Base-by-base conservation (phyloP, 2,329 filamentous ascomycete species). In the Clonostachys rhizophaga region DNA sequence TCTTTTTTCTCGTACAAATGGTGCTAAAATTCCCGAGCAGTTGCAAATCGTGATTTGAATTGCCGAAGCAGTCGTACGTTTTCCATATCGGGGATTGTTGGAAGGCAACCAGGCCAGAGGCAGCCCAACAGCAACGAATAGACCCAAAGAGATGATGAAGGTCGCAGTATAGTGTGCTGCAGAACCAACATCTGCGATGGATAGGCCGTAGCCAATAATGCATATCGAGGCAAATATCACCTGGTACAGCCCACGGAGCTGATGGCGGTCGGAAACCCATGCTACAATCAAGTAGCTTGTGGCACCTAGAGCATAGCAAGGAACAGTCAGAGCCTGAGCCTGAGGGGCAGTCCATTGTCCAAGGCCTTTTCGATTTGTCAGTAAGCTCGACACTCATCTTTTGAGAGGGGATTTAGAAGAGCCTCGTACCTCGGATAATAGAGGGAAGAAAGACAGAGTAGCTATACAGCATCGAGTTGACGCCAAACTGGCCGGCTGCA, bases 361-460 rank as follows among this genome's bases (percentile, higher is more conserved):
- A 33, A 43, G 42, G 42, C 42, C 42, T 43, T 4, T n/a, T 18
- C 14, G 24, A 5, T 30, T 30, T 30, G 24, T 30, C 9, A 30
- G 24, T 30, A 30, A 30, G 10, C 4, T 4, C 3, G 24, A 30
- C 9, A 10, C 4, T 30, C 9, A 30, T 30, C 24, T 30, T 30
- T 10, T 30, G 24, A 30, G 1, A 30, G 24, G 9, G 24, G 24
- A 5, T 10, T 30, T 10, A 8, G 24, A 24, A 24, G 24, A 6
- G 20, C 20, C 3, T 30, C 11, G 34, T 40, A 47, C 47, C 48
- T 43, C 75, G 67, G 59, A 86, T 84, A 52, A 86, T 85, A 3
- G 80, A 84, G 0, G 82, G 82, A 40, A 86, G 63, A 56, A 85
- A 86, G 1, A 79, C 84, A 49, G 72, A 77, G 58, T 76, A 84